A percentile compares a stretch with the other conserved stretches of the same genome.
Evolutionary conservation across 306 rosid genomes (phyloP).

Genomic region (Quercus agrifolia): DNA sequence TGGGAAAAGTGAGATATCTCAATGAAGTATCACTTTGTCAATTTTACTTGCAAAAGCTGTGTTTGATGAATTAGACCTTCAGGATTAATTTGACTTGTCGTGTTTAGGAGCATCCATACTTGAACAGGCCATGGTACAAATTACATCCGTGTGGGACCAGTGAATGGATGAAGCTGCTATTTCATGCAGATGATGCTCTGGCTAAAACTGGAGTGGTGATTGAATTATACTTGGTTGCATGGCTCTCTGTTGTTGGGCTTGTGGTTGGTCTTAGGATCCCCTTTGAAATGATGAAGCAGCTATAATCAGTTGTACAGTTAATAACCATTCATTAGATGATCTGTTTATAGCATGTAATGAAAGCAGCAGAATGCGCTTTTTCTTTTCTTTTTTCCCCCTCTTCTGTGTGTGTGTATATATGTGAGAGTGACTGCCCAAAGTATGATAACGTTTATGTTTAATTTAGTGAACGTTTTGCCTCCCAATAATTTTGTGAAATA

Average conservation of each 20-base stretch:
- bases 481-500: too few species aligned
- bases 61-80: not conserved
- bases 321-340: not conserved
- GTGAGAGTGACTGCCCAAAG: too few species aligned
- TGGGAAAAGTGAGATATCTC: not conserved
- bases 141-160: constrained; percentile 89
- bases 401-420: too few species aligned
- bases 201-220: constrained; percentile 29
- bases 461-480: too few species aligned
- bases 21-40: not conserved
- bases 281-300: constrained; percentile 35
- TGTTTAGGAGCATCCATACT: constrained; percentile 77
- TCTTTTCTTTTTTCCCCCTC: too few species aligned
- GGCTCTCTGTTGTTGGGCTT: constrained; percentile 89
- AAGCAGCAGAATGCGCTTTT: too few species aligned
- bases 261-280: constrained; percentile 70
- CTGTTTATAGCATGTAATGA: too few species aligned
- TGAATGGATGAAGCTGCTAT: constrained; percentile 90
- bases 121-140: constrained; percentile 87
- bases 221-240: constrained; percentile 57
- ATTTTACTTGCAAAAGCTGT: not conserved
- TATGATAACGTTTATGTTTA: too few species aligned
- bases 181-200: constrained; percentile 25
- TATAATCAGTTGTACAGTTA: not conserved
- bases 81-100: not conserved